Conservation (phyloP, 2,329 filamentous ascomycete genomes). For the Lachnellula cervina region DNA sequence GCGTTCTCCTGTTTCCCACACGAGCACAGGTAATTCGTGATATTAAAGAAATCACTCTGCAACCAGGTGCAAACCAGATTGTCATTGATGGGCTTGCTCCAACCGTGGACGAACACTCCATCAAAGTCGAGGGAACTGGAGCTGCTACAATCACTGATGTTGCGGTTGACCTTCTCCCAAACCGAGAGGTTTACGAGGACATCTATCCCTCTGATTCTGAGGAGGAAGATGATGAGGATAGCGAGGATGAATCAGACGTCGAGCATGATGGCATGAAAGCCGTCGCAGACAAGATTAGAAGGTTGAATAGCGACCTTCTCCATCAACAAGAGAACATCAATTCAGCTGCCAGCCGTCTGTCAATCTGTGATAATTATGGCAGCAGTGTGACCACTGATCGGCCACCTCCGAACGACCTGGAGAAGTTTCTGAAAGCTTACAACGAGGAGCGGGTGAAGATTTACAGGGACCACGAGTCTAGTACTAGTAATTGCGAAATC, state of each 20-base stretch:
- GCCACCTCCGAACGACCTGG: constrained; percentile 19
- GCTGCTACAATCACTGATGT: constrained; percentile 58
- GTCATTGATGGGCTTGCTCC: constrained; percentile 50
- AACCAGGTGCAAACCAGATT: constrained; percentile 52
- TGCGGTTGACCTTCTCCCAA: constrained; percentile 50
- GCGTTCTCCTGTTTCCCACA: constrained; percentile 58
- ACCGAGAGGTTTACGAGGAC: constrained; percentile 41
- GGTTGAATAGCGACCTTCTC: constrained; percentile 16
- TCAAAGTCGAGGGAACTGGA: constrained; percentile 57
- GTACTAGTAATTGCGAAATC: constrained; percentile 29
- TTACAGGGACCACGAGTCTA: constrained; percentile 38
- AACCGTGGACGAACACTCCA: constrained; percentile 49
- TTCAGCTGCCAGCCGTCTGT: constrained; percentile 23
- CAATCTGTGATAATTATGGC: constrained; percentile 26
- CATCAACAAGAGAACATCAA: constrained; percentile 31
- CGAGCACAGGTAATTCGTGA: constrained; percentile 57
- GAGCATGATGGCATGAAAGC: constrained; percentile 25
- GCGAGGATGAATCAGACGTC: constrained; percentile 28
- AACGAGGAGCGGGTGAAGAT: constrained; percentile 26
- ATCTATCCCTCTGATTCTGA: constrained; percentile 34
- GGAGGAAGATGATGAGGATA: constrained; percentile 27
- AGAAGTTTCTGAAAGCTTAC: constrained; percentile 24
- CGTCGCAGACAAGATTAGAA: constrained; percentile 21
- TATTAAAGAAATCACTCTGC: constrained; percentile 48
- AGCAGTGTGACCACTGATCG: constrained; percentile 17